These are phyloP conservation scores for Retiboletus fuscus DNA, from an alignment of 1,284 basidiomycete genomes.

Conservation along the genomic window DNA sequence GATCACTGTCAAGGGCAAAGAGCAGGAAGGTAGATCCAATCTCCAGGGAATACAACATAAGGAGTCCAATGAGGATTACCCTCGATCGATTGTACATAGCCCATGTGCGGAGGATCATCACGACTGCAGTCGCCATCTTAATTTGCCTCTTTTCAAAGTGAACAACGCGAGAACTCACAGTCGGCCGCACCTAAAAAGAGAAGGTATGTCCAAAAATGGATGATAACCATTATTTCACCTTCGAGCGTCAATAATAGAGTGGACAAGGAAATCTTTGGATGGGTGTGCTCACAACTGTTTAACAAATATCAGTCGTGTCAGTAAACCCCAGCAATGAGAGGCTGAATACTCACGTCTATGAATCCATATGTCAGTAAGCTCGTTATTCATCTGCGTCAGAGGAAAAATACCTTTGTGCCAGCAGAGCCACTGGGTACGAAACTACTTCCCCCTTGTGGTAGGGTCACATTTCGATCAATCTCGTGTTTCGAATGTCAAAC, in stretches of 20 bases:
- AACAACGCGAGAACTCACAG: constrained; percentile 11
- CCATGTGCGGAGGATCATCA: constrained; percentile 4
- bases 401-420: not conserved
- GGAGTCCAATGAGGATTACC: not conserved
- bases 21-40: not conserved
- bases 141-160: not conserved
- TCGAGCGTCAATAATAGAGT: not conserved
- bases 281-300: constrained; percentile 21
- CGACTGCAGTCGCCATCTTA: not conserved
- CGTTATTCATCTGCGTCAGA: not conserved
- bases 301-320: not conserved
- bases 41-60: not conserved
- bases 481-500: too few species aligned
- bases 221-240: constrained; percentile 17
- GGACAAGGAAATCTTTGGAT: not conserved
- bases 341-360: constrained; percentile 6
- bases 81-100: constrained; percentile 9
- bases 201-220: constrained; percentile 12
- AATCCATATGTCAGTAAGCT: not conserved
- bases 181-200: constrained; percentile 29
- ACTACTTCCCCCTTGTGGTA: not conserved
- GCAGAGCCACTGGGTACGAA: constrained; percentile 9
- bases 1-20: not conserved
- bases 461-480: not conserved
- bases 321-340: not conserved